Conservation (phyloP, 1,139 yeast genomes). For the Yamadazyma sp. region DNA sequence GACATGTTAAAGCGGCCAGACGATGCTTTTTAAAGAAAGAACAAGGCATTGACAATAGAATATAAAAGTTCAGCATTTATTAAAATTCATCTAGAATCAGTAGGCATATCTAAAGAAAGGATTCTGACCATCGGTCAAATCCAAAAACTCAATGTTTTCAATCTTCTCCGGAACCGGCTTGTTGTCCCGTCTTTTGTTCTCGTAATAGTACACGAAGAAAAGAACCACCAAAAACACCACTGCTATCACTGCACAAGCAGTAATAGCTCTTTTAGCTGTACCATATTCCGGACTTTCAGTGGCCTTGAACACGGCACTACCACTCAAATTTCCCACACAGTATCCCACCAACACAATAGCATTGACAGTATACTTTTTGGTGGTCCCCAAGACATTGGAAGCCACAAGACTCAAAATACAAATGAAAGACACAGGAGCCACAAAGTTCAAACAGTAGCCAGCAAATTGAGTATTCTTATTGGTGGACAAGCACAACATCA, state of each 20-base stretch:
- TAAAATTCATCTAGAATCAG: not conserved
- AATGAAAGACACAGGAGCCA: slow-evolving; percentile 44
- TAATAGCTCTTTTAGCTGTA: slow-evolving; percentile 44
- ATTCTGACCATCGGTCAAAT: slow-evolving; percentile 67
- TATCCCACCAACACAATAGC: slow-evolving; percentile 62
- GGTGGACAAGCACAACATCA: slow-evolving; percentile 50
- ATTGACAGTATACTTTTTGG: slow-evolving; percentile 62
- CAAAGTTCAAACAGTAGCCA: slow-evolving; percentile 31
- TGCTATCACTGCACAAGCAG: slow-evolving; percentile 28
- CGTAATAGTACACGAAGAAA: slow-evolving; percentile 29
- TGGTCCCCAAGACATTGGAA: slow-evolving; percentile 68
- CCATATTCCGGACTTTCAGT: slow-evolving; percentile 53
- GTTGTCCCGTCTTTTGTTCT: slow-evolving; percentile 29
- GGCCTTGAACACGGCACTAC: slow-evolving; percentile 65
- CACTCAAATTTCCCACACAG: slow-evolving; percentile 67
- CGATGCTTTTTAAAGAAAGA: slow-evolving; percentile 28
- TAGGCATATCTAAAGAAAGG: slow-evolving; percentile 54
- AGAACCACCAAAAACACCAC: slow-evolving; percentile 21
- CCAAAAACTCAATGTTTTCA: slow-evolving; percentile 57
- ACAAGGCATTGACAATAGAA: no score
- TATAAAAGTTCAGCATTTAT: not conserved
- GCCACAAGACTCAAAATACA: slow-evolving; percentile 49
- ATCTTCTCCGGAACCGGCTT: slow-evolving; percentile 18
- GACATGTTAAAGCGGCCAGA: slow-evolving; percentile 37
- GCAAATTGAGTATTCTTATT: slow-evolving; percentile 37